Conservation (phyloP, 495 filamentous ascomycete genomes). For the Podospora didyma region DNA sequence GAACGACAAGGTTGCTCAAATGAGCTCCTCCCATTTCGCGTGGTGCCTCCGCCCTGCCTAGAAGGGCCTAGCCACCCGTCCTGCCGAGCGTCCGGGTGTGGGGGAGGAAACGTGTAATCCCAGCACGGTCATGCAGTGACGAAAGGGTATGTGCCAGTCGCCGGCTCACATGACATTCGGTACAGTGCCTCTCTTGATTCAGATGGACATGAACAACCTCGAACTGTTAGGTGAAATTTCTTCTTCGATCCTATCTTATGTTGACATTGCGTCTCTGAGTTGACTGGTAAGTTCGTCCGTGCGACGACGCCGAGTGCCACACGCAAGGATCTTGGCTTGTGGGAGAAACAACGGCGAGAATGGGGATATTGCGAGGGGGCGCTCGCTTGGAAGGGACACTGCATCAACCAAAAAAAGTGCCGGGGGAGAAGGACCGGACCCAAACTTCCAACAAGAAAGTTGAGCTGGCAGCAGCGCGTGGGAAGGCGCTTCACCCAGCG, state of each 20-base stretch:
- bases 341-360: not conserved
- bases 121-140: not conserved
- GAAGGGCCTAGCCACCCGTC: not conserved
- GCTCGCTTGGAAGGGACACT: slow-evolving; percentile 13
- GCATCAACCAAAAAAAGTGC: slow-evolving; percentile 17
- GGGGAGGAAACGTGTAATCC: slow-evolving; percentile 9
- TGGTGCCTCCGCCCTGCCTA: slow-evolving; percentile 15
- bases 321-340: not conserved
- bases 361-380: slow-evolving; percentile 10
- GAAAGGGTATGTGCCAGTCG: not conserved
- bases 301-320: no score
- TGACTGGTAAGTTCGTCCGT: no score
- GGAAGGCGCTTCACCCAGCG: no score
- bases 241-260: no score
- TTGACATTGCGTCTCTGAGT: no score
- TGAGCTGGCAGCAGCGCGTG: no score
- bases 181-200: no score
- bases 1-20: slow-evolving; percentile 11
- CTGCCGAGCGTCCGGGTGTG: slow-evolving; percentile 5
- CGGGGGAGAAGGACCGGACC: slow-evolving; percentile 10
- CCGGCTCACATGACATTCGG: no score
- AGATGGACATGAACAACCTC: no score
- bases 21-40: slow-evolving; percentile 3
- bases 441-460: no score
- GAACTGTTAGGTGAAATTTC: no score